Percentiles rank a stretch among this genome's conserved stretches.
Conservation (phyloP, 768 basidiomycete species). For the Mycena amicta region DNA sequence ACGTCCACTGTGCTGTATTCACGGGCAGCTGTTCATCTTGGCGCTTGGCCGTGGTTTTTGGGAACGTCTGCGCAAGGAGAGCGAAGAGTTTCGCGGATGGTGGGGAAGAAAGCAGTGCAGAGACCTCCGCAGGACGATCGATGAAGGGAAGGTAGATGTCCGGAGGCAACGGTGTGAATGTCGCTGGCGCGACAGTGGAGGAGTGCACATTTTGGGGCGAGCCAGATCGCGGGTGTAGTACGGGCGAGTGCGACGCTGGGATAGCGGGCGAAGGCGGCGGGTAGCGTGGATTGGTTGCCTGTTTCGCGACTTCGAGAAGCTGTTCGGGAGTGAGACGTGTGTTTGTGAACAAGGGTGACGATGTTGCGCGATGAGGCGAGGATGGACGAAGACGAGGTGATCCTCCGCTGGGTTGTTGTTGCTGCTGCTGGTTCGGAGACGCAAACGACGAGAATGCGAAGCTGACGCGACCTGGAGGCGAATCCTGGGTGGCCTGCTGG, state of each 20-base stretch:
- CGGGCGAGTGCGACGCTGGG: conserved; percentile 26
- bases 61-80: conserved; percentile 73
- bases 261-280: conserved; percentile 21
- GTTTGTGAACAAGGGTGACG: conserved; percentile 39
- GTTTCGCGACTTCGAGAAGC: conserved; percentile 71
- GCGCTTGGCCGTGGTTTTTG: conserved; percentile 27
- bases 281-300: conserved; percentile 48
- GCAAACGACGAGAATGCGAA: conserved; percentile 72
- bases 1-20: conserved; percentile 76
- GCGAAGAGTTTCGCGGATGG: conserved; percentile 74
- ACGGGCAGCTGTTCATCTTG: conserved; percentile 36
- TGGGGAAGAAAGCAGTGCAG: conserved; percentile 60
- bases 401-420: conserved; percentile 34
- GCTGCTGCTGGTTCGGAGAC: conserved; percentile 26
- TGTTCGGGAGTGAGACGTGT: conserved; percentile 71
- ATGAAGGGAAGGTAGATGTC: conserved; percentile 86
- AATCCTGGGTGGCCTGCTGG: conserved; percentile 26
- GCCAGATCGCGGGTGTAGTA: conserved; percentile 17
- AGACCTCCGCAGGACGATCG: conserved; percentile 77
- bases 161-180: conserved; percentile 75
- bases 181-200: conserved; percentile 44
- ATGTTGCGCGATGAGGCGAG: conserved; percentile 45
- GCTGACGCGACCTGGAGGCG: conserved; percentile 42
- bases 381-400: conserved; percentile 53
- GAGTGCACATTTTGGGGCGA: conserved; percentile 11